Evolutionary conservation across 768 basidiomycete species (phyloP).

Genomic region (Tylopilus vinaceipallidus): DNA sequence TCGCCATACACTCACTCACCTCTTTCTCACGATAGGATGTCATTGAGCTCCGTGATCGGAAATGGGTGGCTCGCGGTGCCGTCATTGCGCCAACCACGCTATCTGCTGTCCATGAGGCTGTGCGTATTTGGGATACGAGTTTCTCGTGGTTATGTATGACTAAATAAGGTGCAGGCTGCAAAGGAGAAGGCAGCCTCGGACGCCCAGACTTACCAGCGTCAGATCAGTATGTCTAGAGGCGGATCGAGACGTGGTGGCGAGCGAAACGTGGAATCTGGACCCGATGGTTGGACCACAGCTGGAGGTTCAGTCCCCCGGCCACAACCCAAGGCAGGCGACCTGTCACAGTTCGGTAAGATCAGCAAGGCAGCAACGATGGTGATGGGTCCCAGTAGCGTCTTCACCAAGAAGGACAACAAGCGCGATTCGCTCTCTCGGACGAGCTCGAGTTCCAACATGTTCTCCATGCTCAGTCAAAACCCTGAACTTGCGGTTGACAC

Average conservation of each 20-base stretch:
- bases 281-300: conserved; percentile 89
- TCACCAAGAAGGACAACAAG: conserved; percentile 70
- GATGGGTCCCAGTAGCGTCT: conserved; percentile 85
- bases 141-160: background rate
- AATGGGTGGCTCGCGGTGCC: conserved; percentile 73
- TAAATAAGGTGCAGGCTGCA: conserved; percentile 52
- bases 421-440: conserved; percentile 76
- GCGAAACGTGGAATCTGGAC: conserved; percentile 57
- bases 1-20: background rate
- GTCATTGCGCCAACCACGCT: conserved; percentile 83
- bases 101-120: conserved; percentile 83
- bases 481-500: conserved; percentile 54
- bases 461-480: conserved; percentile 75
- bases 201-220: conserved; percentile 58
- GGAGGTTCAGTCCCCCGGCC: conserved; percentile 50
- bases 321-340: conserved; percentile 77
- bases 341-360: conserved; percentile 88
- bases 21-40: conserved; percentile 62
- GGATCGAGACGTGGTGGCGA: conserved; percentile 87
- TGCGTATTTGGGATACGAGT: conserved; percentile 38
- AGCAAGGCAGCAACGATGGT: conserved; percentile 64
- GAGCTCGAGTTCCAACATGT: conserved; percentile 83
- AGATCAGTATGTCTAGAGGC: conserved; percentile 81
- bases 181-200: conserved; percentile 74
- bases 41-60: conserved; percentile 80